phyloP scores from a whole-genome alignment of 2,329 filamentous ascomycete genomes.

The Gremmenia infestans region DNA sequence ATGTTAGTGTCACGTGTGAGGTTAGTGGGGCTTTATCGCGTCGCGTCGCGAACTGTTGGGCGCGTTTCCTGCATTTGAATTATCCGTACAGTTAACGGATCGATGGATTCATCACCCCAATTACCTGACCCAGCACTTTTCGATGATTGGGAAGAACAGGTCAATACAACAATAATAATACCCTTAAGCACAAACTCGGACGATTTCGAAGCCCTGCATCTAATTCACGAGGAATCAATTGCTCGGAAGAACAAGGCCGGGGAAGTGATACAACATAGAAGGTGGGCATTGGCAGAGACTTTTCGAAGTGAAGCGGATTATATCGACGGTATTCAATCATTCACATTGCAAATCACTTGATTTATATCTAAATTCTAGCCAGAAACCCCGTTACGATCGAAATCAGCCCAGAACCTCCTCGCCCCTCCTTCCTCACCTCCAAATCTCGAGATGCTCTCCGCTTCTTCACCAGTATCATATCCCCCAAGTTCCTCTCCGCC shows the following conservation, averaged over 20 bases:
- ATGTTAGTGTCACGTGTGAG: too few relatives aligned
- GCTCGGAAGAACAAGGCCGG: constrained; percentile 38
- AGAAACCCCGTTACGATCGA: constrained; percentile 24
- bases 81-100: neutral
- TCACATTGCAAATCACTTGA: neutral
- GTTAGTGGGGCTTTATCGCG: neutral
- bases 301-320: constrained; percentile 46
- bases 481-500: constrained; percentile 28
- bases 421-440: constrained; percentile 35
- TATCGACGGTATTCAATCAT: constrained; percentile 22
- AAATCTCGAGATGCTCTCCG: constrained; percentile 46
- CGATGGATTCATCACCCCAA: constrained; percentile 21
- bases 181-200: constrained; percentile 35
- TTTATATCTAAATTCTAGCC: constrained; percentile 7
- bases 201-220: constrained; percentile 42
- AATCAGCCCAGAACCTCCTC: constrained; percentile 2
- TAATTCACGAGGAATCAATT: constrained; percentile 37
- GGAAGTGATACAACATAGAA: constrained; percentile 47
- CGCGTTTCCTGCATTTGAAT: neutral
- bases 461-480: constrained; percentile 52
- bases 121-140: constrained; percentile 22
- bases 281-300: constrained; percentile 40
- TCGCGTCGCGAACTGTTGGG: neutral
- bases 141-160: constrained; percentile 22
- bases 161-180: constrained; percentile 4